A percentile compares a stretch with the other conserved stretches of the same genome.
Conservation (phyloP, 768 basidiomycete species). For the Scleroderma bovista region DNA sequence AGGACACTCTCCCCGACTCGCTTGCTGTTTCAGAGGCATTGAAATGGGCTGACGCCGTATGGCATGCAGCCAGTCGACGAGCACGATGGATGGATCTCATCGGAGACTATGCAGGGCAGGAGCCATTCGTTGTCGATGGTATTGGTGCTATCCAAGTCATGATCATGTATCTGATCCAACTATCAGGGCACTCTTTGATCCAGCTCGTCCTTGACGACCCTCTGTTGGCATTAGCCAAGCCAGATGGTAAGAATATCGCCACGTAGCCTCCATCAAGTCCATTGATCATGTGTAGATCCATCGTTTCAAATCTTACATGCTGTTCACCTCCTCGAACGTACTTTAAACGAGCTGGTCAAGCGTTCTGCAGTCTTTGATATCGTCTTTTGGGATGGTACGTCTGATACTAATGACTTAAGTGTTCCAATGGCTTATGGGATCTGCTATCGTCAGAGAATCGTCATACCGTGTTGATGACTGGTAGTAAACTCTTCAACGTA, state of each 20-base stretch:
- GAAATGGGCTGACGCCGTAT: slow-evolving; percentile 29
- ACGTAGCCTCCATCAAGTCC: neutral
- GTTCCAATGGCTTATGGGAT: neutral
- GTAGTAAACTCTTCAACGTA: slow-evolving; percentile 28
- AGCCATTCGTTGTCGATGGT: slow-evolving; percentile 66
- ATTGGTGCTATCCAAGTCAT: slow-evolving; percentile 3
- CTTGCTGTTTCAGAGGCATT: slow-evolving; percentile 21
- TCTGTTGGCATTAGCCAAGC: slow-evolving; percentile 50
- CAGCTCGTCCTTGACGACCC: slow-evolving; percentile 55
- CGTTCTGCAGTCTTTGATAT: slow-evolving; percentile 56
- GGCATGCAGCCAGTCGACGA: slow-evolving; percentile 35
- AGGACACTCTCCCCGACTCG: neutral
- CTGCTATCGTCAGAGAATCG: slow-evolving; percentile 33
- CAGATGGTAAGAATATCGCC: slow-evolving; percentile 31
- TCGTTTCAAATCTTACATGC: slow-evolving; percentile 66
- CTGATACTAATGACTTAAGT: neutral
- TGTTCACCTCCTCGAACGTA: slow-evolving; percentile 45
- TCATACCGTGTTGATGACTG: slow-evolving; percentile 39
- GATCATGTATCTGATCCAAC: slow-evolving; percentile 1
- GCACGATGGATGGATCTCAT: slow-evolving; percentile 65
- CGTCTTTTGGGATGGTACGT: slow-evolving; percentile 54
- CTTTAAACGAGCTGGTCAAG: slow-evolving; percentile 41
- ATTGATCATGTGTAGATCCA: slow-evolving; percentile 30
- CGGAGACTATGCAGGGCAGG: slow-evolving; percentile 64
- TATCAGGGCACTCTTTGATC: slow-evolving; percentile 56